Percentiles rank a stretch among this genome's conserved stretches.
These are phyloP conservation scores for Aquanectria penicillioides DNA, from an alignment of 2,329 filamentous ascomycete species.

Conservation along the genomic window DNA sequence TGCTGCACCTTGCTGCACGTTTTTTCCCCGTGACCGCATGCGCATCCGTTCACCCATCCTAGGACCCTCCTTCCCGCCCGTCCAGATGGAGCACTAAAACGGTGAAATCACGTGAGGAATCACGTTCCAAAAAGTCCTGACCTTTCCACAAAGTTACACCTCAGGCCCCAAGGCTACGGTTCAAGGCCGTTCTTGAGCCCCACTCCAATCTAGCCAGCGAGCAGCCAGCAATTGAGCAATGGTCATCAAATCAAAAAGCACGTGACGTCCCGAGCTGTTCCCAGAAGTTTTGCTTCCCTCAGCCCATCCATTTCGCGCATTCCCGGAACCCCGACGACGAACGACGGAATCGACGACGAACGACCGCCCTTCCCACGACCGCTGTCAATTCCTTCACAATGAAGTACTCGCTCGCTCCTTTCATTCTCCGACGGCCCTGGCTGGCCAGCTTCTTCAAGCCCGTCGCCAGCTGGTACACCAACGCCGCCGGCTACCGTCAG, in stretches of 20 bases:
- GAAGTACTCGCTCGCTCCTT: conserved; percentile 78
- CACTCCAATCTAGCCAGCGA: conserved; percentile 31
- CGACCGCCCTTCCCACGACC: conserved; percentile 25
- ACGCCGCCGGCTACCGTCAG: conserved; percentile 91
- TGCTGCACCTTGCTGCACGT: conserved; percentile 1
- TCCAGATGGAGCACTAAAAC: background rate
- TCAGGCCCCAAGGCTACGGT: too few species aligned
- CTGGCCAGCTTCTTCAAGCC: conserved; percentile 80
- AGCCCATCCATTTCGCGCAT: conserved; percentile 51
- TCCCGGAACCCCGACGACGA: conserved; percentile 39
- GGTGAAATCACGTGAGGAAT: conserved; percentile 18
- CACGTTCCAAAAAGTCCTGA: too few species aligned
- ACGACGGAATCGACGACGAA: conserved; percentile 23
- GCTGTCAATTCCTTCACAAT: conserved; percentile 59
- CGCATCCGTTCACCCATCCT: conserved; percentile 23
- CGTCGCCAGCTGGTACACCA: conserved; percentile 86
- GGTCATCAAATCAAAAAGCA: conserved; percentile 42
- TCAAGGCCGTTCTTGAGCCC: conserved; percentile 8
- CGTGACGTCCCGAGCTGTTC: conserved; percentile 47
- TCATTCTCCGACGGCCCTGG: conserved; percentile 86
- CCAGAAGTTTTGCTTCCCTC: conserved; percentile 43
- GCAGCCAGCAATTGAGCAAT: conserved; percentile 34
- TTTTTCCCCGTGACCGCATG: conserved; percentile 23
- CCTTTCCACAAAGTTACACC: too few species aligned
- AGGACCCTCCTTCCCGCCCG: conserved; percentile 6